Evolutionary conservation across 306 rosid species (phyloP).

Genomic region (Prunus mume): DNA sequence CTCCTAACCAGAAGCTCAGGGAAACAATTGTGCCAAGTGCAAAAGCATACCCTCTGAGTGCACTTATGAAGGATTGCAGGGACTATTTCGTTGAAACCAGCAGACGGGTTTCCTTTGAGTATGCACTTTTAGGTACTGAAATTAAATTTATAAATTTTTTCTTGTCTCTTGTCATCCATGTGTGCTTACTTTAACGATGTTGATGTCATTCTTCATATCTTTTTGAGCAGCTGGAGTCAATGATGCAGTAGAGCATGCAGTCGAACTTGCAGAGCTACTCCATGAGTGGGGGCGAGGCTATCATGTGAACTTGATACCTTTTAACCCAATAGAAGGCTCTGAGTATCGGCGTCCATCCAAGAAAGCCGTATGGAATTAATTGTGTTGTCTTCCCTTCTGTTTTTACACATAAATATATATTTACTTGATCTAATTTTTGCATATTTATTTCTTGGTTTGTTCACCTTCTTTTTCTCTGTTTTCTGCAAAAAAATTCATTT

Average conservation of each 20-base stretch:
- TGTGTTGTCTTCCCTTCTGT: background rate
- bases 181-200: constrained; percentile 6
- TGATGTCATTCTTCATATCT: constrained; percentile 16
- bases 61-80: constrained; percentile 79
- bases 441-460: background rate
- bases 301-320: constrained; percentile 95
- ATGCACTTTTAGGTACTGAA: constrained; percentile 87
- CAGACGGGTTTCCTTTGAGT: constrained; percentile 88
- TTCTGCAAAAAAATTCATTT: constrained; percentile 15
- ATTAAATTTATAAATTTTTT: background rate
- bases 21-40: constrained; percentile 96
- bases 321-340: constrained; percentile 91
- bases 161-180: background rate
- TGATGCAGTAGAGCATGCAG: constrained; percentile 75
- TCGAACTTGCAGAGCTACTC: constrained; percentile 80
- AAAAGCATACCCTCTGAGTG: constrained; percentile 83
- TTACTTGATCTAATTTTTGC: constrained; percentile 10
- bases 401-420: background rate
- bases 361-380: constrained; percentile 60
- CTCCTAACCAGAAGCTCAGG: constrained; percentile 95
- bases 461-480: background rate
- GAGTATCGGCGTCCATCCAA: constrained; percentile 80
- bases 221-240: constrained; percentile 85
- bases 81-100: constrained; percentile 69
- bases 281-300: constrained; percentile 58